Conservation (phyloP, 2,329 filamentous ascomycete genomes). For the Trichothecium roseum region DNA sequence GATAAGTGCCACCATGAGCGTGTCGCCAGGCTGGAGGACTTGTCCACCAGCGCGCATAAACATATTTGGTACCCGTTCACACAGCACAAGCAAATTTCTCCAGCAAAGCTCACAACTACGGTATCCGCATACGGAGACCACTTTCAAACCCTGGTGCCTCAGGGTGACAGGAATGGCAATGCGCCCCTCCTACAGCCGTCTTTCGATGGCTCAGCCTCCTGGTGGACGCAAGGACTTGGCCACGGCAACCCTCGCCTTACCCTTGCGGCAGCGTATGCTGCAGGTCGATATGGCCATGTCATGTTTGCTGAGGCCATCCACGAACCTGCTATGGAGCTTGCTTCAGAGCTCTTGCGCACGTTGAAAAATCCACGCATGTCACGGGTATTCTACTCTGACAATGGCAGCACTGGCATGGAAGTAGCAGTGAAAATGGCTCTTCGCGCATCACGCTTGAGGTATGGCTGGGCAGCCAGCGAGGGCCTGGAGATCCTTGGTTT, state of each 20-base stretch:
- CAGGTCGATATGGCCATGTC: constrained; percentile 76
- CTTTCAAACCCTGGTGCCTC: constrained; percentile 70
- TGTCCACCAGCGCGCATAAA: constrained; percentile 50
- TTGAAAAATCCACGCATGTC: constrained; percentile 54
- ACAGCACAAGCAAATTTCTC: constrained; percentile 56
- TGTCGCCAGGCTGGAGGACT: constrained; percentile 46
- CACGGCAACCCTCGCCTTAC: constrained; percentile 65
- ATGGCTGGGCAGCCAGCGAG: constrained; percentile 49
- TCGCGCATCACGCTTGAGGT: constrained; percentile 54
- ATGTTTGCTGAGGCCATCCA: constrained; percentile 81
- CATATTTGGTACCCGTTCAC: constrained; percentile 84
- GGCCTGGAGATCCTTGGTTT: constrained; percentile 62
- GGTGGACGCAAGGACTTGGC: constrained; percentile 86
- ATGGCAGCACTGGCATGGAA: constrained; percentile 74
- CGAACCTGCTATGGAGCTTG: constrained; percentile 61
- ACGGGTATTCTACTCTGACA: constrained; percentile 75
- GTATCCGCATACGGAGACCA: constrained; percentile 73
- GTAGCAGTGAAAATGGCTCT: constrained; percentile 81
- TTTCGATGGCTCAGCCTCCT: constrained; percentile 77
- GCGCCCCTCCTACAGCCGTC: constrained; percentile 22
- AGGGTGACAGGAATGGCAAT: too few relatives aligned
- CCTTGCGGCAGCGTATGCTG: constrained; percentile 68
- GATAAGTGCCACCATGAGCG: constrained; percentile 42
- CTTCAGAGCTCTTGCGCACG: constrained; percentile 49
- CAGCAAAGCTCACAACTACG: constrained; percentile 59